Evolutionary conservation across 805 yeast species (phyloP), one percentile per base, ranked within the genome.

Genomic region (Jamesozyma spencerorum): DNA sequence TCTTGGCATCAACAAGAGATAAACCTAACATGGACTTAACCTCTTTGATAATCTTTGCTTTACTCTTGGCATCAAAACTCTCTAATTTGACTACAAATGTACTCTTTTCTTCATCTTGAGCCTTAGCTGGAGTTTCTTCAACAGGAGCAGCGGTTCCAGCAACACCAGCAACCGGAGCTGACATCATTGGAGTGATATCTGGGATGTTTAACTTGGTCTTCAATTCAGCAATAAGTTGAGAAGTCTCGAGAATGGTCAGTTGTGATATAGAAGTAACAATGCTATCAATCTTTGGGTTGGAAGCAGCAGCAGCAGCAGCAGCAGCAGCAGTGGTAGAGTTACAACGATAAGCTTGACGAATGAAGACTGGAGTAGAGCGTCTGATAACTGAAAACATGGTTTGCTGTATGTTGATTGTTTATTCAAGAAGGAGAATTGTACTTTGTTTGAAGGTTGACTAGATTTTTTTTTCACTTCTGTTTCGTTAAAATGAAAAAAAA

Each of bases 11-110:
- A 46, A 92, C 98, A 54, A 92, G 74, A 5, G 95, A 85, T 55
- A 92, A 73, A 13, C 96, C 96, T 57, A 92, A 74, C 59, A 90
- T 70, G 46, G 82, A 74, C 72, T 92, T 92, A 54, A 92, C 94
- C 70, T 92, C 98, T 72, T 92, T 92, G 63, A 92, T 92, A 64
- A 92, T 78, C 81, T 92, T 92, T 45, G 99, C 95, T 74, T 92
- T 92, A 43, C 94, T 67, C 70, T 87, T 88, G 44, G 97, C 77
- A 56, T 92, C 98, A 55, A 92, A 88, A 32, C 90, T 75, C 63
- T 90, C 97, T 58, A 90, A 78, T 70, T 90, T 92, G 62, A 90
- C 69, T 58, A 85, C 72, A 71, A 92, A 92, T 50, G 92, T 85
- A 49, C 95, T 85, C 75, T 90, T 83, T 68, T 87, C 97, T 66